These are phyloP conservation scores for Entelexis sorbosivorans DNA, from an alignment of 1,139 yeast genomes.

Conservation along the genomic window DNA sequence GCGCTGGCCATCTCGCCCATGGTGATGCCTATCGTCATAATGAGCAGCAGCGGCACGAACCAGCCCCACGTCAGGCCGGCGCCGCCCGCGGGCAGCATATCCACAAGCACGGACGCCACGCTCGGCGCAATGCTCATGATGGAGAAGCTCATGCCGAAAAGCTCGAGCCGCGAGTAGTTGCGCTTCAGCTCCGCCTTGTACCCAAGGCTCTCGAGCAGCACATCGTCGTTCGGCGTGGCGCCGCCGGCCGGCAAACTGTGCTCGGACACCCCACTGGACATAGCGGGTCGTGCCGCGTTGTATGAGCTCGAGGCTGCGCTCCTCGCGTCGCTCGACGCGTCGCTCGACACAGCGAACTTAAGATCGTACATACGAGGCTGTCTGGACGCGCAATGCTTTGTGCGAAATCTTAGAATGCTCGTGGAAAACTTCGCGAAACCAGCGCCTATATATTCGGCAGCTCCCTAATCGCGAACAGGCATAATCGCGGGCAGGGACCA, in stretches of 20 bases:
- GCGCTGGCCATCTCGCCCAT: conserved; percentile 56
- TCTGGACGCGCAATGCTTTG: too few relatives aligned
- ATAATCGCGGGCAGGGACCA: too few relatives aligned
- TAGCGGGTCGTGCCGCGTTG: too few relatives aligned
- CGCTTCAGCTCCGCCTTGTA: conserved; percentile 64
- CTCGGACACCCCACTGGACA: neutral
- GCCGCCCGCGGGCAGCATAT: conserved; percentile 43
- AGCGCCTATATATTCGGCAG: too few relatives aligned
- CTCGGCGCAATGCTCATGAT: conserved; percentile 65
- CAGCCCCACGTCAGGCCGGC: conserved; percentile 58
- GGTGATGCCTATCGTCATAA: conserved; percentile 41
- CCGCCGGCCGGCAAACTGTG: too few relatives aligned
- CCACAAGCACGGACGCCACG: conserved; percentile 36
- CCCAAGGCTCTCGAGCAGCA: conserved; percentile 39
- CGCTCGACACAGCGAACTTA: too few relatives aligned
- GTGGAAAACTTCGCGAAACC: too few relatives aligned
- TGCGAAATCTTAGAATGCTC: too few relatives aligned
- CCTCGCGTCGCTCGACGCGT: too few relatives aligned
- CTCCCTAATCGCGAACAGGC: too few relatives aligned
- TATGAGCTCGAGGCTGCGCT: too few relatives aligned
- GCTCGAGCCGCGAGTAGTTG: conserved; percentile 52
- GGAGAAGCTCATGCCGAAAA: conserved; percentile 48
- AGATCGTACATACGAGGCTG: too few relatives aligned
- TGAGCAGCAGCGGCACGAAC: conserved; percentile 43
- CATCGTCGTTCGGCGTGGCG: conserved; percentile 29